These are phyloP conservation scores for Elsinoe ampelina DNA, from an alignment of 2,329 filamentous ascomycete genomes.

Conservation along the genomic window DNA sequence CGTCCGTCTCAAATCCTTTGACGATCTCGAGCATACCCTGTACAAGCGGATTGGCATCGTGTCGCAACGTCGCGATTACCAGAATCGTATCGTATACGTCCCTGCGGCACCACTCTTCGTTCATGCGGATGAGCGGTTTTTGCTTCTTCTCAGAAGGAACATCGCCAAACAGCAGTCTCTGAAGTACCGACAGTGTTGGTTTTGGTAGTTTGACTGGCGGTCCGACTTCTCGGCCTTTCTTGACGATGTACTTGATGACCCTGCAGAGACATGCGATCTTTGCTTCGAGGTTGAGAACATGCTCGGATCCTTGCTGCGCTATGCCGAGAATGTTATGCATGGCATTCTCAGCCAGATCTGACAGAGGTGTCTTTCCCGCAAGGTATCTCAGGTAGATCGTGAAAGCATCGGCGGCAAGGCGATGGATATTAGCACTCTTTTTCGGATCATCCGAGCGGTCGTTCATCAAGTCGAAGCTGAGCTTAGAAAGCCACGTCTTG, in stretches of 20 bases:
- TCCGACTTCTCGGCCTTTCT: background rate
- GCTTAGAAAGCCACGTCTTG: background rate
- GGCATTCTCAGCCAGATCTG: background rate
- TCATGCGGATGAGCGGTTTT: background rate
- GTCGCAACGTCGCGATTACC: background rate
- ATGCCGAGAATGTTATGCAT: background rate
- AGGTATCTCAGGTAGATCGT: background rate
- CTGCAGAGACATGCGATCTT: background rate
- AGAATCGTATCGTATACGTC: background rate
- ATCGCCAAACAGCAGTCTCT: background rate
- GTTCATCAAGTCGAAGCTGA: background rate
- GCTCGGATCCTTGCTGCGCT: background rate
- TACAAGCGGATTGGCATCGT: background rate
- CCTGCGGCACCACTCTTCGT: background rate
- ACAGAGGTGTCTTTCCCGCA: background rate
- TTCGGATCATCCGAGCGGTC: background rate
- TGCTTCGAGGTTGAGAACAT: background rate
- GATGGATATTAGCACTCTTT: background rate
- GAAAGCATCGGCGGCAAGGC: background rate
- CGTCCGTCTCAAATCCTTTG: background rate
- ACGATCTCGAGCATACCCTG: background rate
- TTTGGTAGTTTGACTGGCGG: background rate
- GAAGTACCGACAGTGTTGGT: background rate
- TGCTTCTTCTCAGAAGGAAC: background rate
- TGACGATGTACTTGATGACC: background rate